phyloP scores from a whole-genome alignment of 2,329 filamentous ascomycete species.

The Incumbomyces lentus region DNA sequence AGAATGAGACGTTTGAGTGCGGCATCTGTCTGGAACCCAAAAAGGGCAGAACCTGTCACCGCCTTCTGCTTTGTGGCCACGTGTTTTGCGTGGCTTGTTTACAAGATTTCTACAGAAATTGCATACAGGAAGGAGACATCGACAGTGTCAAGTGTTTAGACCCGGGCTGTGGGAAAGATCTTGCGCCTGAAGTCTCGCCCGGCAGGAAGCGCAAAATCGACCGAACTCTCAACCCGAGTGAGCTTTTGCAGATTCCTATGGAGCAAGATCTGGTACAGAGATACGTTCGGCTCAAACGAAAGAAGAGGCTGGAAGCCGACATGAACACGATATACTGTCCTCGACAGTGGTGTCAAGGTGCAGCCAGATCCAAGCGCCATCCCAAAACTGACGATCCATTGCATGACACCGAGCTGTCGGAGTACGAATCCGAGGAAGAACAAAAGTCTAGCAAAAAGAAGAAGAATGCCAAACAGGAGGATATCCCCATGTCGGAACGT shows the following conservation, averaged over 20 bases:
- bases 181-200: slow-evolving; percentile 19
- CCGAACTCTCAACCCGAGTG: slow-evolving; percentile 65
- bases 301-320: slow-evolving; percentile 82
- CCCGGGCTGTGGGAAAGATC: slow-evolving; percentile 60
- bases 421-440: slow-evolving; percentile 14
- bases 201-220: slow-evolving; percentile 49
- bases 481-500: slow-evolving; percentile 49
- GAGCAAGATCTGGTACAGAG: slow-evolving; percentile 64
- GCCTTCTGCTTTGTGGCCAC: slow-evolving; percentile 72
- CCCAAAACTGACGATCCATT: slow-evolving; percentile 60
- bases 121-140: slow-evolving; percentile 77
- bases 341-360: slow-evolving; percentile 81
- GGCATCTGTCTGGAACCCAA: slow-evolving; percentile 86
- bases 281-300: slow-evolving; percentile 83
- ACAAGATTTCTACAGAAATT: slow-evolving; percentile 78
- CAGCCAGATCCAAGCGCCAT: slow-evolving; percentile 65
- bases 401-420: slow-evolving; percentile 36
- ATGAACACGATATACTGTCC: slow-evolving; percentile 90
- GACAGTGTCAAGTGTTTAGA: slow-evolving; percentile 68
- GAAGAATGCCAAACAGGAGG: slow-evolving; percentile 27
- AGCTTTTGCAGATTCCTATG: slow-evolving; percentile 68
- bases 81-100: slow-evolving; percentile 87
- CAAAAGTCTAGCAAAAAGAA: slow-evolving; percentile 23
- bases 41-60: slow-evolving; percentile 72
- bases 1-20: slow-evolving; percentile 76